These are phyloP conservation scores for Euphorbia schlechtendalii DNA, from an alignment of 441 rosid species.

Conservation along the genomic window DNA sequence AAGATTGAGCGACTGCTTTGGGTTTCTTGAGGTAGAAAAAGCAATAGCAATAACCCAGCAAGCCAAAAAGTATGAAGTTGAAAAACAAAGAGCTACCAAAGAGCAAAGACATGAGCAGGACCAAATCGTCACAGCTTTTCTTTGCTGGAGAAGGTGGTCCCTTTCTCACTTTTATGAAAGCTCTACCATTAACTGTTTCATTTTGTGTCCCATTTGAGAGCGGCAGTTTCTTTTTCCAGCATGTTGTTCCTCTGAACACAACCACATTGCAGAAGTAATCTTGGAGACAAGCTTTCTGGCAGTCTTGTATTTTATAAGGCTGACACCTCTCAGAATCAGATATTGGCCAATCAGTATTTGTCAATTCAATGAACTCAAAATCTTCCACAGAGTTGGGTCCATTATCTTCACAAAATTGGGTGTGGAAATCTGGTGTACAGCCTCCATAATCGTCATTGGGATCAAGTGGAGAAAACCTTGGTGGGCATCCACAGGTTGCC, in stretches of 20 bases:
- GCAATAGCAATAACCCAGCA: conserved; percentile 11
- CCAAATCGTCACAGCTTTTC: neutral
- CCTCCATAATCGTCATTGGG: conserved; percentile 12
- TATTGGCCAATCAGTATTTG: conserved; percentile 29
- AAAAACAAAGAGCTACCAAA: conserved; percentile 26
- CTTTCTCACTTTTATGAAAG: conserved; percentile 27
- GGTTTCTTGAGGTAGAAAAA: conserved; percentile 9
- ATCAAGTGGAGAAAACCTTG: conserved; percentile 20
- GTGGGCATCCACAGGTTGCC: conserved; percentile 31
- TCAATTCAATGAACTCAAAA: neutral
- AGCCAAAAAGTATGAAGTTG: conserved; percentile 18
- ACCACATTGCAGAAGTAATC: conserved; percentile 43
- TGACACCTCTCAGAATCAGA: conserved; percentile 24
- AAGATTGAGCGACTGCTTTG: neutral
- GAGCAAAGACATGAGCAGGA: conserved; percentile 14
- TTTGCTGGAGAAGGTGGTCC: neutral
- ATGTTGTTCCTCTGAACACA: conserved; percentile 15
- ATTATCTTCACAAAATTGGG: conserved; percentile 23
- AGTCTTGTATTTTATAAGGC: conserved; percentile 21
- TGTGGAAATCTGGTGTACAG: conserved; percentile 22
- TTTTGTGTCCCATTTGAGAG: conserved; percentile 28
- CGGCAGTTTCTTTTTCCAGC: conserved; percentile 45
- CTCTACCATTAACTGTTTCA: neutral
- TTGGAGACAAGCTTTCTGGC: conserved; percentile 31
- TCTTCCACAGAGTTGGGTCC: neutral